A percentile compares a stretch with the other conserved stretches of the same genome.
Conservation (phyloP, 345 rosid genomes). For the Melaleuca alternifolia region DNA sequence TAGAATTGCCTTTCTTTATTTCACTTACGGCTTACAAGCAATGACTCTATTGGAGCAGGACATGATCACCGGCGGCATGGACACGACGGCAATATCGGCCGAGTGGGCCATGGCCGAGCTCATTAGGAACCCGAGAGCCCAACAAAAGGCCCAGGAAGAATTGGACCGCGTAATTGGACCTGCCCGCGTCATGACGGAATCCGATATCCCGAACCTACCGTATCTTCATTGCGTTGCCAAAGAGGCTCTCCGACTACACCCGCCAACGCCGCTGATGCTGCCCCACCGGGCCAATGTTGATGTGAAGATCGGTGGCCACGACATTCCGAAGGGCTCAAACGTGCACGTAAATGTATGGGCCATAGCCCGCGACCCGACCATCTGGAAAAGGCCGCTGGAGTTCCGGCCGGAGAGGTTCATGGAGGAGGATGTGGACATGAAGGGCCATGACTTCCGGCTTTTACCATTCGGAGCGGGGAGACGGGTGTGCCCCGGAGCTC, state of each 20-base stretch:
- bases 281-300: slow-evolving; percentile 31
- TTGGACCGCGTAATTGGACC: slow-evolving; percentile 4
- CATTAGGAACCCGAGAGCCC: slow-evolving; percentile 7
- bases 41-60: slow-evolving; percentile 5
- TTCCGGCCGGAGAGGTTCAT: slow-evolving; percentile 33
- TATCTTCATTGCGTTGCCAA: slow-evolving; percentile 7
- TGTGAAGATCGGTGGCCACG: slow-evolving; percentile 26
- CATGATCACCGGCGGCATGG: slow-evolving; percentile 38
- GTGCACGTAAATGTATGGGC: slow-evolving; percentile 31
- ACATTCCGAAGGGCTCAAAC: slow-evolving; percentile 20
- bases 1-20: too few relatives aligned
- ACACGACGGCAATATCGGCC: slow-evolving; percentile 21
- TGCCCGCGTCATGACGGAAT: background rate
- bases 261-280: slow-evolving; percentile 36
- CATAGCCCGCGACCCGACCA: slow-evolving; percentile 15
- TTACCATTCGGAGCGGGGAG: slow-evolving; percentile 26
- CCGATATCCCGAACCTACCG: slow-evolving; percentile 2
- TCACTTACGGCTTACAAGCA: too few relatives aligned
- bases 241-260: slow-evolving; percentile 28
- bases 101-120: background rate
- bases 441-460: slow-evolving; percentile 19
- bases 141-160: slow-evolving; percentile 17
- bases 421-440: slow-evolving; percentile 20
- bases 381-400: slow-evolving; percentile 25
- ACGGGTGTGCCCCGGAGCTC: slow-evolving; percentile 35